phyloP scores from a whole-genome alignment of 768 basidiomycete species.

The Boletus rubropictus region DNA sequence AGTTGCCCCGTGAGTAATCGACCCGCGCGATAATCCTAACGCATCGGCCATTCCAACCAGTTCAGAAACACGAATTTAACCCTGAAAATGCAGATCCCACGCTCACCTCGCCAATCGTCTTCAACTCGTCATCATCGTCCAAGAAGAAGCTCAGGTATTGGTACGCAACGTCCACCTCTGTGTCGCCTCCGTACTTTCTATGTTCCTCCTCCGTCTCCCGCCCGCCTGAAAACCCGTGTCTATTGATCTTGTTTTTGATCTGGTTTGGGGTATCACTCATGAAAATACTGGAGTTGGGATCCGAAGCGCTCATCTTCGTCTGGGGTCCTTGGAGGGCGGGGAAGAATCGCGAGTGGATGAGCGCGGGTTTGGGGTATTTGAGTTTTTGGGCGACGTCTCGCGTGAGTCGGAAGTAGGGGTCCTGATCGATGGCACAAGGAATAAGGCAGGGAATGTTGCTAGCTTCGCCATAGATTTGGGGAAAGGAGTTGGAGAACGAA shows the following conservation, averaged over 20 bases:
- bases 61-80: background rate
- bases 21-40: conserved; percentile 88
- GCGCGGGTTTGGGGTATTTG: conserved; percentile 90
- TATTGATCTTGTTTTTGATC: conserved; percentile 97
- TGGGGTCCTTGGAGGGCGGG: conserved; percentile 96
- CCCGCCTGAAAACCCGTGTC: conserved; percentile 94
- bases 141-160: conserved; percentile 95
- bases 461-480: conserved; percentile 86
- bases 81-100: no score
- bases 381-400: conserved; percentile 92
- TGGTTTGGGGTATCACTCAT: conserved; percentile 91
- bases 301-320: conserved; percentile 98
- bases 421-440: conserved; percentile 97
- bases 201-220: conserved; percentile 96
- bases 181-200: conserved; percentile 77
- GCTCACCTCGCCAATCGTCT: conserved; percentile 62
- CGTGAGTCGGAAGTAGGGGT: conserved; percentile 95
- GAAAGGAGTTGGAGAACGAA: conserved; percentile 97
- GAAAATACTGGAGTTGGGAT: conserved; percentile 88
- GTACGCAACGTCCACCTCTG: conserved; percentile 93
- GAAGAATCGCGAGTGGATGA: conserved; percentile 96
- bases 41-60: background rate
- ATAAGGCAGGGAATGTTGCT: conserved; percentile 89
- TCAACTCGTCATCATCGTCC: conserved; percentile 89
- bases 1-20: conserved; percentile 83